These are phyloP conservation scores for Aspergillus novoparasiticus DNA, from an alignment of 2,329 filamentous ascomycete genomes.

Conservation along the genomic window DNA sequence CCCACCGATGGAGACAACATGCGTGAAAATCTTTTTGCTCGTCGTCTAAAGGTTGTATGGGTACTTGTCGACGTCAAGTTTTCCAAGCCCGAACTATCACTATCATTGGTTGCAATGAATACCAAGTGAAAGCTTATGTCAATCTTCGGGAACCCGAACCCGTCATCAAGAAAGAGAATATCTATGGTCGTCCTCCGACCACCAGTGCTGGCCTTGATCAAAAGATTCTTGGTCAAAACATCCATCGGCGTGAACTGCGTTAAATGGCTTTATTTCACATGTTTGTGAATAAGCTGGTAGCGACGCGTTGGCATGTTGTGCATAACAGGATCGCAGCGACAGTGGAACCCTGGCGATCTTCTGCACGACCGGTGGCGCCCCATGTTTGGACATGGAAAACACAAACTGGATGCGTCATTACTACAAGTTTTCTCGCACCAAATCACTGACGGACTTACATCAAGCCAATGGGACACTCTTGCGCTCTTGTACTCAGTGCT, in stretches of 20 bases:
- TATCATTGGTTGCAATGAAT: background rate
- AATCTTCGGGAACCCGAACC: background rate
- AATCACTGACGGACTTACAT: constrained; percentile 12
- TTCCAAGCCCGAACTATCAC: background rate
- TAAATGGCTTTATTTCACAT: background rate
- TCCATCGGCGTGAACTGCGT: background rate
- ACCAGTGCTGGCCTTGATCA: background rate
- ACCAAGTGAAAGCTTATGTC: background rate
- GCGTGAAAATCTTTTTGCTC: background rate
- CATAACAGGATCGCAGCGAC: constrained; percentile 18
- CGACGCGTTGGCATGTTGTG: constrained; percentile 14
- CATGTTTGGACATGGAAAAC: constrained; percentile 8
- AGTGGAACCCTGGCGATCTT: constrained; percentile 12
- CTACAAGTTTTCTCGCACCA: background rate
- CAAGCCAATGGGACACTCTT: constrained; percentile 16
- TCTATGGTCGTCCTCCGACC: background rate
- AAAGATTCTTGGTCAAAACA: background rate
- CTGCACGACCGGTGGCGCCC: constrained; percentile 6
- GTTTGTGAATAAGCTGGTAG: constrained; percentile 12
- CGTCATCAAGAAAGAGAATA: background rate
- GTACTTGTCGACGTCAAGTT: background rate
- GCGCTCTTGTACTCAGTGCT: constrained; percentile 17
- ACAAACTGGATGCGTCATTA: constrained; percentile 12
- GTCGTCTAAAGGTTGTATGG: background rate
- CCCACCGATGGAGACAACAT: background rate